These are phyloP conservation scores for Eucalyptus tenuipes DNA, from an alignment of 345 rosid genomes.

Conservation along the genomic window DNA sequence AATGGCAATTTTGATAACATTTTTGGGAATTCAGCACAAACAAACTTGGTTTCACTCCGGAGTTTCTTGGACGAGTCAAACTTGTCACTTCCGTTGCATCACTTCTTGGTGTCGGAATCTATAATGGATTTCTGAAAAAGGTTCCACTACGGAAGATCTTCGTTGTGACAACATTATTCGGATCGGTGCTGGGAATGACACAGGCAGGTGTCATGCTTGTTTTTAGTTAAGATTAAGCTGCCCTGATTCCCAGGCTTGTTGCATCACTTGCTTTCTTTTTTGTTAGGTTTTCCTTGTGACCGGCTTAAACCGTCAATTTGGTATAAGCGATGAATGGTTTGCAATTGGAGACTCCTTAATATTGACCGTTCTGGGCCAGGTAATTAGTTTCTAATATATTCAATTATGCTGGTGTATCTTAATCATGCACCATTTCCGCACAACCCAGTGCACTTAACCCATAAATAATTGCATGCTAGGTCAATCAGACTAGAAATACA, in stretches of 20 bases:
- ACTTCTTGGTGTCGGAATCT: constrained; percentile 79
- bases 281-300: constrained; percentile 78
- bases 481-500: background rate
- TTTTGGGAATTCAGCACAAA: constrained; percentile 53
- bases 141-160: constrained; percentile 77
- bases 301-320: constrained; percentile 67
- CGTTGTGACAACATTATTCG: constrained; percentile 54
- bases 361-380: constrained; percentile 89
- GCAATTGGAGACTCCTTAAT: constrained; percentile 93
- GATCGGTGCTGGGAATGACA: constrained; percentile 91
- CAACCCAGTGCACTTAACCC: background rate
- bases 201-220: constrained; percentile 38
- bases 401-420: background rate
- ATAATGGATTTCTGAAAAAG: constrained; percentile 83
- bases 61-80: constrained; percentile 90
- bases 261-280: background rate
- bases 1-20: background rate
- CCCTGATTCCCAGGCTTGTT: background rate
- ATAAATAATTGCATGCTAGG: background rate
- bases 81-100: constrained; percentile 89
- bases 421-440: background rate
- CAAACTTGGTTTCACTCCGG: constrained; percentile 93
- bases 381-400: background rate
- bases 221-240: background rate
- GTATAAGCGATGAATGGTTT: constrained; percentile 94